Percentiles rank a stretch among this genome's conserved stretches.
phyloP scores from a whole-genome alignment of 257 asterid genomes.

The Solanum chmielewskii region DNA sequence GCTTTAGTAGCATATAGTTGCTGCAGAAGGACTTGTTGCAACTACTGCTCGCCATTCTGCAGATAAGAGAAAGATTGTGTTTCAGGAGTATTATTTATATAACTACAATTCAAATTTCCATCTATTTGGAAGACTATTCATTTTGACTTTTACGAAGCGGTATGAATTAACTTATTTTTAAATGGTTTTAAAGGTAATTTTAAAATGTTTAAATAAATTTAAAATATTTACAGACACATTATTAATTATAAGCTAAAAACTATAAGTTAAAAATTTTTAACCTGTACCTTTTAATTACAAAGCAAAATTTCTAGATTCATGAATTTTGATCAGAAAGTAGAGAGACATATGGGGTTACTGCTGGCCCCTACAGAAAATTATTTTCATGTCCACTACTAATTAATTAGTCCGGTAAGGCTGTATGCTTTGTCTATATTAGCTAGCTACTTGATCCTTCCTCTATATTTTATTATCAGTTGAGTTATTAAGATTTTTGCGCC shows the following conservation, averaged over 20 bases:
- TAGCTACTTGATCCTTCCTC: not conserved
- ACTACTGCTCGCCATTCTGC: not conserved
- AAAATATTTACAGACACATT: too few relatives aligned
- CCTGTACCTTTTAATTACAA: not conserved
- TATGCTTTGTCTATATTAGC: not conserved
- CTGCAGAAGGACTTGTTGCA: not conserved
- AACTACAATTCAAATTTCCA: not conserved
- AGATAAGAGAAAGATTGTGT: not conserved
- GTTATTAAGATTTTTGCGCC: not conserved
- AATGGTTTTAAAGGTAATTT: too few relatives aligned
- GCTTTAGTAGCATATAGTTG: not conserved
- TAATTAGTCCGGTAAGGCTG: not conserved
- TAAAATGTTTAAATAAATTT: too few relatives aligned
- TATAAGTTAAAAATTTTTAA: too few relatives aligned
- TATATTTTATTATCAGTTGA: not conserved
- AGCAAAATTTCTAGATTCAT: not conserved
- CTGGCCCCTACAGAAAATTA: not conserved
- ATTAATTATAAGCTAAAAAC: not conserved
- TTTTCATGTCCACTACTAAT: not conserved
- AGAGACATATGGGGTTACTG: not conserved
- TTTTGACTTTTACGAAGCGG: rapidly evolving
- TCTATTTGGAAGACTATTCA: not conserved
- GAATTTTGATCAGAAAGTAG: not conserved
- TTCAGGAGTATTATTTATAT: not conserved
- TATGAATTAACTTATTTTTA: too few relatives aligned